A percentile compares a stretch with the other conserved stretches of the same genome.
Conservation (phyloP, 2,329 filamentous ascomycete genomes). For the Epichloe brachyelytri region DNA sequence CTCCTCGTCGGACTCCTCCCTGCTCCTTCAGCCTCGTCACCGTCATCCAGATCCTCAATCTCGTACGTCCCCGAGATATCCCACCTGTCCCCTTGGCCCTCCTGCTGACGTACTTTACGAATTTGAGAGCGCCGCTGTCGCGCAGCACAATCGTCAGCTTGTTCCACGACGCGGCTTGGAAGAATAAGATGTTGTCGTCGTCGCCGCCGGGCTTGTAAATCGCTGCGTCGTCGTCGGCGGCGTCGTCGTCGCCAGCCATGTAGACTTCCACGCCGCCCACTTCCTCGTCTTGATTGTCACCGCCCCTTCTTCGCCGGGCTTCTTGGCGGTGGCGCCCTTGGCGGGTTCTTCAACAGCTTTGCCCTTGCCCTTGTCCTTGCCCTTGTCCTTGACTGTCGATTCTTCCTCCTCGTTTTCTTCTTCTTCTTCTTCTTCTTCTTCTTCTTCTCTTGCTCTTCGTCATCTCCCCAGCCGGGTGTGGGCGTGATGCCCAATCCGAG, state of each 20-base stretch:
- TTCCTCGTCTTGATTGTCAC: constrained; percentile 29
- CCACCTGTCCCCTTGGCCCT: constrained; percentile 78
- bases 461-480: constrained; percentile 69
- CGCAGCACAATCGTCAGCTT: constrained; percentile 80
- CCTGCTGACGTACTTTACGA: constrained; percentile 89
- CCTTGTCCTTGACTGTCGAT: constrained; percentile 16
- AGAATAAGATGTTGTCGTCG: constrained; percentile 57
- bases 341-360: constrained; percentile 17
- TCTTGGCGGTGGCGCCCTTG: constrained; percentile 16
- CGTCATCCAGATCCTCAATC: constrained; percentile 44
- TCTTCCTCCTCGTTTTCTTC: constrained; percentile 26
- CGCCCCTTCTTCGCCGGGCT: constrained; percentile 12
- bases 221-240: constrained; percentile 57
- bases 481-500: constrained; percentile 81
- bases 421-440: constrained; percentile 36
- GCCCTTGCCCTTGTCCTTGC: constrained; percentile 19
- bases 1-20: constrained; percentile 36
- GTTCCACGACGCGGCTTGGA: constrained; percentile 65
- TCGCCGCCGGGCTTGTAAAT: constrained; percentile 73
- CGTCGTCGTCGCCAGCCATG: constrained; percentile 79
- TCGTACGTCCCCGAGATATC: constrained; percentile 73
- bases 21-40: constrained; percentile 10
- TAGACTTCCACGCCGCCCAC: constrained; percentile 78
- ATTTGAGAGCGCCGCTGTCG: constrained; percentile 75
- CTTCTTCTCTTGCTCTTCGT: constrained; percentile 37